Evolutionary conservation across 306 rosid genomes (phyloP), one percentile per base, ranked within the genome.

Genomic region (Gynostemma pentaphyllum): DNA sequence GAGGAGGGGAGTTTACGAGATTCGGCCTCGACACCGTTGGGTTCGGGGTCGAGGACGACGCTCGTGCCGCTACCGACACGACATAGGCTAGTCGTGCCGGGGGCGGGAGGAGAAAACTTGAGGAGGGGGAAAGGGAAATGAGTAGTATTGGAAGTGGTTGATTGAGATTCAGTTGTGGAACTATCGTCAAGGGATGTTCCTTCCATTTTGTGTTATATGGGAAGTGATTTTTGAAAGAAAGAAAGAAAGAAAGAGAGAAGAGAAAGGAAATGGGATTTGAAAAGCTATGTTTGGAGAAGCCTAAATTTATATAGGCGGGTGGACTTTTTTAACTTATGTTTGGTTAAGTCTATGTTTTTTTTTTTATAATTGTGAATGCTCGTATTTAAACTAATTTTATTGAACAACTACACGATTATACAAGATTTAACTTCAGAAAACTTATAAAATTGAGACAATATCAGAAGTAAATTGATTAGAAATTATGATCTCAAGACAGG

Each of bases 1-100:
- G 99, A 92, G 0, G 99, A 92, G 0, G 94, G 97, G 0, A 92
- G 88, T 37, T 92, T 92, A 2, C 96, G 57, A 0, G 99, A 92
- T 71, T 92, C 96, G 0, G 85, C 95, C 34, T 88, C 95, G 28
- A 70, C 70, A n/a, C 79, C 79, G 29, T 62, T 24, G 5, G 75
- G 40, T 1, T 82, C 90, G 1, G 88, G 44, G 62, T 83, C 94
- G 0, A 88, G 57, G 34, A 82, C 40, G 0, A 84, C 72, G 73
- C 99, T 88, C 2, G 88, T 61, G 1, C 90, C 94, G 59, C 99
- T 92, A 2, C 98, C 96, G 24, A 83, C 75, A 4, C 92, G 95
- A 75, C 87, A 77, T 5, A 83, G 78, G 8, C 70, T 56, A 18
- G 18, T 83, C 15, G 66, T n/a, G n/a, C 59, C 9, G 73, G 83